A percentile compares a stretch with the other conserved stretches of the same genome.
Conservation (phyloP, 2,329 filamentous ascomycete genomes). For the Colletotrichum theobromicola region DNA sequence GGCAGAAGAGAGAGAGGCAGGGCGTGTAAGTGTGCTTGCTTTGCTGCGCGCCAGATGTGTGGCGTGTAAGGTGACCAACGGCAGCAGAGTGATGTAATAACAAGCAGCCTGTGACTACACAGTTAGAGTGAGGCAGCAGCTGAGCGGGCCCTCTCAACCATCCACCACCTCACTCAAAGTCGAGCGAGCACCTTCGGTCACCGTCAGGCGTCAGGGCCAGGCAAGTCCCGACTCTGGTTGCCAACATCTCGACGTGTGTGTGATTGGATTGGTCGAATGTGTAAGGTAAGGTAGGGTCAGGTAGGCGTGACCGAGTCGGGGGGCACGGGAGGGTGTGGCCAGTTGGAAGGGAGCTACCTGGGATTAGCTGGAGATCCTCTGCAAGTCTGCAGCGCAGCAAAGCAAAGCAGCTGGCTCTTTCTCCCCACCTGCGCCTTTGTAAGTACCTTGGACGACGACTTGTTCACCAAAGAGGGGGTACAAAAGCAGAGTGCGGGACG, state of each 20-base stretch:
- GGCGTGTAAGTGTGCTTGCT: neutral
- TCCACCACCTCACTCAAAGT: neutral
- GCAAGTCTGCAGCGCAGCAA: neutral
- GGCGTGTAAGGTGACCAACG: neutral
- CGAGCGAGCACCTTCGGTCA: neutral
- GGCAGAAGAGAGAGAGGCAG: neutral
- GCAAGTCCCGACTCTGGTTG: neutral
- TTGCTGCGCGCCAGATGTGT: no score
- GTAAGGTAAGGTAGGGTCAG: no score
- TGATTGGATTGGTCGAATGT: constrained; percentile 1
- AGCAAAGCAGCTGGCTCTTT: neutral
- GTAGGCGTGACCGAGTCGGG: neutral
- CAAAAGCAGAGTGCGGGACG: neutral
- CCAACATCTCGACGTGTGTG: neutral
- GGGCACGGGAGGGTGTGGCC: neutral
- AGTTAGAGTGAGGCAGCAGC: neutral
- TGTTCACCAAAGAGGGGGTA: neutral
- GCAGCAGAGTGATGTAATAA: constrained; percentile 14
- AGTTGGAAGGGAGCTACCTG: constrained; percentile 1
- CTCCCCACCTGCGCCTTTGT: no score
- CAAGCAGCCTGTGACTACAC: neutral
- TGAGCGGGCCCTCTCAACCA: neutral
- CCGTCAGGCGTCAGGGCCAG: neutral
- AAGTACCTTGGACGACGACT: constrained; percentile 1
- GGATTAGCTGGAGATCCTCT: constrained; percentile 17